Evolutionary conservation across 345 rosid species (phyloP).

Genomic region (Dipteronia sinensis): DNA sequence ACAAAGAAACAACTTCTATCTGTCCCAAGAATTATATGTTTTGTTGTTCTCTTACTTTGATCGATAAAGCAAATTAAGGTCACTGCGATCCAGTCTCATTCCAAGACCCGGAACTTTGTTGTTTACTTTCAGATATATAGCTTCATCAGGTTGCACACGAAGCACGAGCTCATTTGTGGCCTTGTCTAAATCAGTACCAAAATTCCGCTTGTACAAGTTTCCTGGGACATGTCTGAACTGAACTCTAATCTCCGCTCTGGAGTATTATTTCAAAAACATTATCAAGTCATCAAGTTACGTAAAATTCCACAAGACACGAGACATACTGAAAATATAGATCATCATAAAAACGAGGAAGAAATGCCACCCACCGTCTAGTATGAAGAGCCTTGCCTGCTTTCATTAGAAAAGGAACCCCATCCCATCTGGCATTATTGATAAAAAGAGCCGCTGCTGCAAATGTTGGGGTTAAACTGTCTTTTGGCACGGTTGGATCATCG

Average conservation of each 20-base stretch:
- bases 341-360: not conserved
- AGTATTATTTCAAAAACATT: conserved; percentile 17
- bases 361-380: conserved; percentile 51
- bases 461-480: conserved; percentile 75
- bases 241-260: conserved; percentile 88
- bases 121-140: conserved; percentile 91
- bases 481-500: conserved; percentile 79
- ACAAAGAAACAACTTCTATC: not conserved
- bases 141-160: conserved; percentile 95
- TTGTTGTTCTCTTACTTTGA: conserved; percentile 47
- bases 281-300: not conserved
- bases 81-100: conserved; percentile 90
- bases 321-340: not conserved
- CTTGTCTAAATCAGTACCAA: conserved; percentile 74
- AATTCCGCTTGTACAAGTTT: conserved; percentile 71
- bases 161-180: conserved; percentile 90
- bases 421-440: conserved; percentile 92
- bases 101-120: conserved; percentile 96
- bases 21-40: not conserved
- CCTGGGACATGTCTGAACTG: conserved; percentile 94
- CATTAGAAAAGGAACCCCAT: conserved; percentile 93
- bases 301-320: not conserved
- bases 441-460: conserved; percentile 93
- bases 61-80: conserved; percentile 74
- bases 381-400: conserved; percentile 95